These are phyloP conservation scores for Solanum hybrid DNA, from an alignment of 305 asterid species.

Conservation along the genomic window DNA sequence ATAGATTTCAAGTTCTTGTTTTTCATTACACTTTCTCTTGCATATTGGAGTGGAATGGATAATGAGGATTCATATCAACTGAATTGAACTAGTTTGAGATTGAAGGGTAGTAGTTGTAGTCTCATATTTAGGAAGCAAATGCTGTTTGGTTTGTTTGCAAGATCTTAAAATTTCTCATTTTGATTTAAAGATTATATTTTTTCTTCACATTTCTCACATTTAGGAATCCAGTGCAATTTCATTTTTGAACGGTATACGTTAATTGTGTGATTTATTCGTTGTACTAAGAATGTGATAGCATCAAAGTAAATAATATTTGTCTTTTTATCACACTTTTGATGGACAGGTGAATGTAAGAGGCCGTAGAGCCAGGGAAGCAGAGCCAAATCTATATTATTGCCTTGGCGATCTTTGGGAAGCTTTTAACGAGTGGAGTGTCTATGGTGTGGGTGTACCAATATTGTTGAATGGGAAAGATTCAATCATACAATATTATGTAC, in stretches of 20 bases:
- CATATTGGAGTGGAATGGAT: not conserved
- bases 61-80: not conserved
- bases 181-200: not conserved
- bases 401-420: conserved; percentile 33
- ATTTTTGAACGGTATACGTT: not conserved
- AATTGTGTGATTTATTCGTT: not conserved
- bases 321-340: conserved; percentile 7
- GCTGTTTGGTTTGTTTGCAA: not conserved
- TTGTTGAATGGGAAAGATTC: conserved; percentile 21
- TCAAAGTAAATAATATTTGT: not conserved
- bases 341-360: conserved; percentile 35
- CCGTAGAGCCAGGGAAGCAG: conserved; percentile 20
- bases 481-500: conserved; percentile 30
- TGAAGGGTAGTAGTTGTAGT: not conserved
- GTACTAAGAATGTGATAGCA: not conserved
- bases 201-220: not conserved
- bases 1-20: not conserved
- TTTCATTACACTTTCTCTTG: not conserved
- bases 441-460: conserved; percentile 36
- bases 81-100: not conserved
- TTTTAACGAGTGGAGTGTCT: conserved; percentile 26
- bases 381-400: conserved; percentile 17
- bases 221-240: not conserved
- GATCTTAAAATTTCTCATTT: not conserved
- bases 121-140: not conserved